Conservation (phyloP, 768 basidiomycete species). For the Fomitopsis serialis region DNA sequence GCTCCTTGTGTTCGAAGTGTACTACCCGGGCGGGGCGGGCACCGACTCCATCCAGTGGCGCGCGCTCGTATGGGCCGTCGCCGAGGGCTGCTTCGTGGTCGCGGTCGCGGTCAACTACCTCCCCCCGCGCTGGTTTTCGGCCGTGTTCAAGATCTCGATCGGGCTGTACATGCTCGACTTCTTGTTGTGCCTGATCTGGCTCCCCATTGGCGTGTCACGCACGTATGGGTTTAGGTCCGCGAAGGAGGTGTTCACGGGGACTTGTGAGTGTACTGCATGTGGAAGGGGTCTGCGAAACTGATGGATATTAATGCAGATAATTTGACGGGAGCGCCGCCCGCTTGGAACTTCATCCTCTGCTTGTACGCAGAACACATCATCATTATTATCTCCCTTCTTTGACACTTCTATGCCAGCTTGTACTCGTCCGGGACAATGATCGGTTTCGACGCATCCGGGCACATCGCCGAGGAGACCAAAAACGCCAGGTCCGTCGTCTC, state of each 20-base stretch:
- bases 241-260: conserved; percentile 77
- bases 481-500: conserved; percentile 21
- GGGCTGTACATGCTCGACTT: conserved; percentile 81
- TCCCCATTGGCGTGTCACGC: conserved; percentile 84
- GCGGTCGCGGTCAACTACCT: conserved; percentile 83
- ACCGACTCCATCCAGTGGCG: conserved; percentile 80
- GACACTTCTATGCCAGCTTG: conserved; percentile 39
- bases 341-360: conserved; percentile 89
- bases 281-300: neutral
- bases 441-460: conserved; percentile 63
- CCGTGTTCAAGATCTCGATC: conserved; percentile 73
- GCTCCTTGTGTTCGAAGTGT: conserved; percentile 69
- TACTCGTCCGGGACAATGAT: conserved; percentile 86
- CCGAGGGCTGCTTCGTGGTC: conserved; percentile 65
- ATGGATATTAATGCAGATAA: too few species aligned
- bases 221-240: conserved; percentile 88
- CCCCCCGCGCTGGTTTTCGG: conserved; percentile 69
- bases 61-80: conserved; percentile 77
- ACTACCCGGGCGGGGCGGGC: conserved; percentile 76
- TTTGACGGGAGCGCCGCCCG: conserved; percentile 80
- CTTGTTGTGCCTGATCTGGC: conserved; percentile 83
- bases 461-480: conserved; percentile 28
- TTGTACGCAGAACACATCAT: conserved; percentile 45
- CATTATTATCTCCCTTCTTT: neutral
- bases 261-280: conserved; percentile 42